Percentiles rank a stretch among this genome's conserved stretches.
These are phyloP conservation scores for Myriosclerotinia scirpicola DNA, from an alignment of 2,329 filamentous ascomycete genomes.

Conservation along the genomic window DNA sequence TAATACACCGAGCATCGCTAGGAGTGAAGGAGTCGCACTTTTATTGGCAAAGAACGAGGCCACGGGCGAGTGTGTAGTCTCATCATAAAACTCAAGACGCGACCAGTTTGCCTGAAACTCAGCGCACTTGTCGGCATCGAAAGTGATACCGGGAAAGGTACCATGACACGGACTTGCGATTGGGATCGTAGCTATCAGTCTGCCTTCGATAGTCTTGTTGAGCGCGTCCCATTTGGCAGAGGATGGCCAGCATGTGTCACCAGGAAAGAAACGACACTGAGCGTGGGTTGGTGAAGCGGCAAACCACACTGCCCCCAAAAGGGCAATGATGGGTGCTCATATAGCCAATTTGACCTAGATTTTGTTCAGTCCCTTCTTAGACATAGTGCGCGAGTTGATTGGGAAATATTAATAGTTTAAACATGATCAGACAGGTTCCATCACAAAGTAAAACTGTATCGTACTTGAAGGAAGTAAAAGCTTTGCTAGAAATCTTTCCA, in stretches of 20 bases:
- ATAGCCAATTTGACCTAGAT: background rate
- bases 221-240: conserved; percentile 24
- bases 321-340: conserved; percentile 9
- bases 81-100: conserved; percentile 15
- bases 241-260: conserved; percentile 29
- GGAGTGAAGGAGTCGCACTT: conserved; percentile 5
- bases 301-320: conserved; percentile 16
- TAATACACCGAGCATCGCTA: conserved; percentile 30
- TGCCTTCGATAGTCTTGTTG: conserved; percentile 27
- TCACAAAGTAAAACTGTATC: background rate
- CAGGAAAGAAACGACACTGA: conserved; percentile 26
- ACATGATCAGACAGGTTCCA: background rate
- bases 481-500: too few species aligned
- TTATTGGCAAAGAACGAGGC: conserved; percentile 15
- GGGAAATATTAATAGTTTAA: background rate
- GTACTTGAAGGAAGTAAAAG: background rate
- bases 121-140: conserved; percentile 14
- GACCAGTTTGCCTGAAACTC: conserved; percentile 21
- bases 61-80: conserved; percentile 6
- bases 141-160: too few species aligned
- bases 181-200: too few species aligned
- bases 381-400: background rate
- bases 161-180: too few species aligned
- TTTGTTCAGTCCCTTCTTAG: background rate
- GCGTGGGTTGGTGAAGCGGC: background rate